A percentile compares a stretch with the other conserved stretches of the same genome.
Evolutionary conservation across 257 asterid genomes (phyloP).

Genomic region (Nicotiana undulata): DNA sequence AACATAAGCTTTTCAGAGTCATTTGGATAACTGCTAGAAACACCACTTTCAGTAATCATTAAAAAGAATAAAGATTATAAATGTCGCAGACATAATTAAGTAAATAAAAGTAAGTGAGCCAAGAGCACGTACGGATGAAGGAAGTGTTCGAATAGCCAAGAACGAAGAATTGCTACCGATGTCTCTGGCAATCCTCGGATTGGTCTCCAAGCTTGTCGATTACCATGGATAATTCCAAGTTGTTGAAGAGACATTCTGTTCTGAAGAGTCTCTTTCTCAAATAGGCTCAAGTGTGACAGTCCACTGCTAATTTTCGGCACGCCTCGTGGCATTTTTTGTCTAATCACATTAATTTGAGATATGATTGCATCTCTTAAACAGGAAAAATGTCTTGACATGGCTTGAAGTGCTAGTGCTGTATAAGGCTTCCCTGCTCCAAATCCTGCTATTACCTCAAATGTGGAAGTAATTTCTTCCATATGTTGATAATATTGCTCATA

Average conservation of each 20-base stretch:
- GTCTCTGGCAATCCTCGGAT: constrained; percentile 83
- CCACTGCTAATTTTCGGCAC: constrained; percentile 53
- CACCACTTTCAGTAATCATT: neutral
- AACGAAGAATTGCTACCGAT: constrained; percentile 70
- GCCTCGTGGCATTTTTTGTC: constrained; percentile 37
- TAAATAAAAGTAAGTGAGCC: too few relatives aligned
- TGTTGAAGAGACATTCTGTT: constrained; percentile 42
- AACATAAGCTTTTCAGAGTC: constrained; percentile 86
- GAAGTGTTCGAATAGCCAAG: constrained; percentile 96
- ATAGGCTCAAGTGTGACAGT: constrained; percentile 47
- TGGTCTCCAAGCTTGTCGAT: constrained; percentile 69
- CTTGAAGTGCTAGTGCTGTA: constrained; percentile 76
- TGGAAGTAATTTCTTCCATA: constrained; percentile 49
- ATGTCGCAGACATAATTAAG: neutral
- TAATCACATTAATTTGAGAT: constrained; percentile 42
- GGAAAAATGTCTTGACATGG: constrained; percentile 84
- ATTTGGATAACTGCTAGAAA: constrained; percentile 58
- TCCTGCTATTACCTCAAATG: constrained; percentile 75
- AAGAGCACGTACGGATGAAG: constrained; percentile 73
- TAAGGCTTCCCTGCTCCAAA: constrained; percentile 65
- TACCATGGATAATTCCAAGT: constrained; percentile 43
- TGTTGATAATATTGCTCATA: constrained; percentile 63
- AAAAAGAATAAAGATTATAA: neutral
- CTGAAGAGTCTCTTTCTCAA: constrained; percentile 44
- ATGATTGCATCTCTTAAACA: constrained; percentile 51